These are phyloP conservation scores for Arabidopsis hybrid DNA, from an alignment of 441 rosid species.

Conservation along the genomic window DNA sequence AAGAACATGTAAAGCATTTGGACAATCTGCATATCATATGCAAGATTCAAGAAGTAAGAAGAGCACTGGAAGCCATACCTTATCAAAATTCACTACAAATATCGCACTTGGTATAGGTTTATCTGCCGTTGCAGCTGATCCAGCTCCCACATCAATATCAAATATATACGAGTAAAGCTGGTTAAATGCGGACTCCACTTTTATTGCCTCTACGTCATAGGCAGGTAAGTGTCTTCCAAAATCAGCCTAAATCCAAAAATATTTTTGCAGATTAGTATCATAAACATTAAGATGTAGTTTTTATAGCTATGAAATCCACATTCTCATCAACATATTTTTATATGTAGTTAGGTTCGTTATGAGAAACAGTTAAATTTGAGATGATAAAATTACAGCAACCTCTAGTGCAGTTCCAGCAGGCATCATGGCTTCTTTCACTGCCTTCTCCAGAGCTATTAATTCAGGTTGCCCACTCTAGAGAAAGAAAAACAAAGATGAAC, in stretches of 20 bases:
- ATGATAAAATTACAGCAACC: constrained; percentile 51
- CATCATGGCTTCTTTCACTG: constrained; percentile 83
- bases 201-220: constrained; percentile 90
- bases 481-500: constrained; percentile 17
- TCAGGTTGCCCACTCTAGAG: constrained; percentile 88
- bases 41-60: constrained; percentile 30
- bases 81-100: constrained; percentile 91
- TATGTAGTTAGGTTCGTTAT: background rate
- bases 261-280: background rate
- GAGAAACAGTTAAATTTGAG: constrained; percentile 9
- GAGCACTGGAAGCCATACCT: constrained; percentile 59
- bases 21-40: constrained; percentile 19
- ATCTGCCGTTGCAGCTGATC: constrained; percentile 60
- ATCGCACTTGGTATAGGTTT: constrained; percentile 89
- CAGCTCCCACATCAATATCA: constrained; percentile 61
- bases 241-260: constrained; percentile 57
- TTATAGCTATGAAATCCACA: constrained; percentile 2
- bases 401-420: constrained; percentile 88
- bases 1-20: constrained; percentile 14
- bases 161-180: constrained; percentile 80
- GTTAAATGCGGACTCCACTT: constrained; percentile 82
- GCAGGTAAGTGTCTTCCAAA: constrained; percentile 93
- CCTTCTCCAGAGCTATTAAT: constrained; percentile 87
- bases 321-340: constrained; percentile 23
- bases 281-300: constrained; percentile 12